Percentiles rank a stretch among this genome's conserved stretches.
These are phyloP conservation scores for Onygena corvina DNA, from an alignment of 2,329 filamentous ascomycete genomes.

Conservation along the genomic window DNA sequence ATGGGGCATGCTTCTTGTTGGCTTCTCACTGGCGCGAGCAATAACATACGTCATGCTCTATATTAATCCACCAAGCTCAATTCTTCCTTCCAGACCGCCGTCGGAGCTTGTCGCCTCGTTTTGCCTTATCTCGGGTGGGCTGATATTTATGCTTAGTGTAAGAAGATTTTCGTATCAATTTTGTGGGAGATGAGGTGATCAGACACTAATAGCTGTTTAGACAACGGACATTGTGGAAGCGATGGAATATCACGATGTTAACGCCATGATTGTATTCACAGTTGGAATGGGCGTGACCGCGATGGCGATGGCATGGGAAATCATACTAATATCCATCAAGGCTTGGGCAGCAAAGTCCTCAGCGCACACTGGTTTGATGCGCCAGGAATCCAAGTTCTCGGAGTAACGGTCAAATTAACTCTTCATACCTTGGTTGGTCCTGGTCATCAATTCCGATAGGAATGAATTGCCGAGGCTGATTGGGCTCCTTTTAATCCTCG, in stretches of 20 bases:
- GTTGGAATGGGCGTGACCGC: slow-evolving; percentile 73
- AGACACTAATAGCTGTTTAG: slow-evolving; percentile 28
- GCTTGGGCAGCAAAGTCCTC: slow-evolving; percentile 59
- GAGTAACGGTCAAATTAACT: no score
- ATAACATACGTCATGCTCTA: slow-evolving; percentile 72
- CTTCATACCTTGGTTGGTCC: no score
- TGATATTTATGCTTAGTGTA: slow-evolving; percentile 86
- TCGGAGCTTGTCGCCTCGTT: slow-evolving; percentile 82
- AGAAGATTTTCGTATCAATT: slow-evolving; percentile 28
- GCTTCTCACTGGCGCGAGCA: slow-evolving; percentile 64
- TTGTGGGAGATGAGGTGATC: neutral
- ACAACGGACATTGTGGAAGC: slow-evolving; percentile 62
- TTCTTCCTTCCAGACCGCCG: slow-evolving; percentile 71
- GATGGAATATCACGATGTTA: slow-evolving; percentile 65
- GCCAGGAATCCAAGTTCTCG: neutral
- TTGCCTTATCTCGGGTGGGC: slow-evolving; percentile 72
- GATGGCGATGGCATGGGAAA: slow-evolving; percentile 73
- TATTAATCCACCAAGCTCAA: slow-evolving; percentile 65
- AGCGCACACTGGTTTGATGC: neutral
- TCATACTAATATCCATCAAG: slow-evolving; percentile 68
- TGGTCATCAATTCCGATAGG: no score
- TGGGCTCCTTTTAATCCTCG: neutral
- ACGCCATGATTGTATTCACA: slow-evolving; percentile 90
- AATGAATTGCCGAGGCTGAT: no score
- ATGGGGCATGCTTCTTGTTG: slow-evolving; percentile 77